Base-by-base conservation (phyloP, 305 asterid species). In the Fraxinus platypoda region DNA sequence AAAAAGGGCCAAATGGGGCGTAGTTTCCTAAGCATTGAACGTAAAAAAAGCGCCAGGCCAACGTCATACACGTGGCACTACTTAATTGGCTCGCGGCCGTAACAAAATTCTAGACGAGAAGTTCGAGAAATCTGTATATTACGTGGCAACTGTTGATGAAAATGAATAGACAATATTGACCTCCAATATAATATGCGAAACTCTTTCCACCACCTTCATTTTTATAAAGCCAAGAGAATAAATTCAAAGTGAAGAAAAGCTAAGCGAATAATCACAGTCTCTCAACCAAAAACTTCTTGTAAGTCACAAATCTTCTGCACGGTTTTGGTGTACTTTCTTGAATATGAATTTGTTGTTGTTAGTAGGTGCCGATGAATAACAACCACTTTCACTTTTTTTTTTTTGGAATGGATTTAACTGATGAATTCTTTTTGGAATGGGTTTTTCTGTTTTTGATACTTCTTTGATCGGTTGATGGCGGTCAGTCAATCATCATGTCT, bases 161-260 rank as follows among this genome's bases (percentile, higher is more conserved):
- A 52, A 46, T 64, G 35, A 78, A 21, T 25, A 11, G 37, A 19
- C 70, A 66, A 88, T 90, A 26, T 85, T 82, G 80, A 59, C 81
- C 57, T 52, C 64, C 64, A 15, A 49, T 49, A 15, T 49, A 49
- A 79, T 70, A 72, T 72, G 77, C 82, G 83, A 12, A n/a, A 49
- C 23, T 49, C 7, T 11, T 31, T 9, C 8, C 35, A 19, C 59
- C 33, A 74, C 19, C 11, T 74, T 74, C 13, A 17, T 2, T 74
- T 33, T 19, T 7, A 2, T n/a, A 34, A 35, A 26, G 19, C 59
- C 0, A 3, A 4, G 59, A 15, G 59, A 49, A 46, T 62, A 52
- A 52, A 52, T 15, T 52, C 15, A 49, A 49, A 49, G 59, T 4
- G 59, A 49, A 46, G 57, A 46, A 15, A 46, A 46, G 57, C 3